Conservation (phyloP, 352 stramenopile species). For the Phytophthora tentaculata region DNA sequence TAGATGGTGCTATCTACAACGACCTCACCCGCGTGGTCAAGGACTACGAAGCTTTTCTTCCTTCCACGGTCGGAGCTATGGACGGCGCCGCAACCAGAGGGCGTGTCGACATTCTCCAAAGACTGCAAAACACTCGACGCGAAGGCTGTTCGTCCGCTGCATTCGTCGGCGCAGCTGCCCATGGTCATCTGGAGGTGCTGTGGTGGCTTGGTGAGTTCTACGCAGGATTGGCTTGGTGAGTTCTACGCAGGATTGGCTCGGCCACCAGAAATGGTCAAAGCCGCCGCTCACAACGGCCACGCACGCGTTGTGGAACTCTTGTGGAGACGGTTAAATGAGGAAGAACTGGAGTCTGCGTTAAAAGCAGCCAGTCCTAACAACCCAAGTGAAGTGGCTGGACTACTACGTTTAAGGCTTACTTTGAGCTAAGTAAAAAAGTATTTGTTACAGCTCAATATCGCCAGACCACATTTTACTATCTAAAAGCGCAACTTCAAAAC, state of each 20-base stretch:
- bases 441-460: background rate
- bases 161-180: conserved; percentile 5
- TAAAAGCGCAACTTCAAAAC: no score
- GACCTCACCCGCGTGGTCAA: background rate
- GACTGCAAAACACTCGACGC: conserved; percentile 3
- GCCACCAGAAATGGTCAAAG: conserved; percentile 15
- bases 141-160: conserved; percentile 12
- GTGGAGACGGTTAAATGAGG: background rate
- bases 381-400: background rate
- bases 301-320: conserved; percentile 6
- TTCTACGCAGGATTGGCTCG: conserved; percentile 7
- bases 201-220: conserved; percentile 15
- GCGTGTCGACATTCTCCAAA: conserved; percentile 11
- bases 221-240: background rate
- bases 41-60: background rate
- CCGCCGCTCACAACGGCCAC: conserved; percentile 18
- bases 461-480: no score
- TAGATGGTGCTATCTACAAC: conserved; percentile 10
- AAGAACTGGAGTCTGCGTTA: conserved; percentile 9
- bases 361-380: background rate
- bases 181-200: conserved; percentile 4
- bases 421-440: background rate
- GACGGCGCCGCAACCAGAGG: conserved; percentile 15
- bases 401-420: background rate
- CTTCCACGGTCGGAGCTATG: conserved; percentile 8